A percentile compares a stretch with the other conserved stretches of the same genome.
These are phyloP conservation scores for Solanum raphanifolium DNA, from an alignment of 257 asterid species.

Conservation along the genomic window DNA sequence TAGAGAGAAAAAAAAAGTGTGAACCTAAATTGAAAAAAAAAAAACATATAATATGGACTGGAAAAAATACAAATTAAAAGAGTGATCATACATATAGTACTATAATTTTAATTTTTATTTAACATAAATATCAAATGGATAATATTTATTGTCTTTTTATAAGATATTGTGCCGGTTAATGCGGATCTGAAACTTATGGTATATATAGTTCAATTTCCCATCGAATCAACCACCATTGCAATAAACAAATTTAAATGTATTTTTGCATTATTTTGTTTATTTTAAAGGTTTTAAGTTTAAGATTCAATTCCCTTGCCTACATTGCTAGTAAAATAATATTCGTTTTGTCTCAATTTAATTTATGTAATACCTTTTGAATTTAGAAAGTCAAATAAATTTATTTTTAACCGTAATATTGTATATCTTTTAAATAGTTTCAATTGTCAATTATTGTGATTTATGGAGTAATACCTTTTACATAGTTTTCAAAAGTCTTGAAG, in stretches of 20 bases:
- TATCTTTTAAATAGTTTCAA: too few relatives aligned
- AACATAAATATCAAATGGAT: too few relatives aligned
- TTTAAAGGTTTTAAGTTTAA: background rate
- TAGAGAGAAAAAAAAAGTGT: background rate
- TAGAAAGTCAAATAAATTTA: background rate
- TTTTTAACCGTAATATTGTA: accelerated
- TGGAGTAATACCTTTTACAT: too few relatives aligned
- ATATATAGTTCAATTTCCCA: background rate
- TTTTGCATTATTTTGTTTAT: background rate
- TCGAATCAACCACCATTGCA: background rate
- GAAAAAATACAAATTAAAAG: background rate
- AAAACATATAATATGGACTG: background rate
- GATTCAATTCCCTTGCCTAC: background rate
- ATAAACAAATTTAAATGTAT: background rate
- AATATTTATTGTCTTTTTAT: too few relatives aligned
- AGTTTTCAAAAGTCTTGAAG: too few relatives aligned
- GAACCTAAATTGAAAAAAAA: background rate
- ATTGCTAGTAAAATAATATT: background rate
- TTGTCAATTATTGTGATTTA: too few relatives aligned
- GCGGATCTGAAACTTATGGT: background rate
- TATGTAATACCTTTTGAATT: too few relatives aligned
- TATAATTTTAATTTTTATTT: too few relatives aligned
- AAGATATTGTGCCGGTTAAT: background rate
- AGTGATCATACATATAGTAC: background rate
- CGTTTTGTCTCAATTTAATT: background rate